phyloP scores from a whole-genome alignment of 352 stramenopile genomes.

The Pythium guiyangense region DNA sequence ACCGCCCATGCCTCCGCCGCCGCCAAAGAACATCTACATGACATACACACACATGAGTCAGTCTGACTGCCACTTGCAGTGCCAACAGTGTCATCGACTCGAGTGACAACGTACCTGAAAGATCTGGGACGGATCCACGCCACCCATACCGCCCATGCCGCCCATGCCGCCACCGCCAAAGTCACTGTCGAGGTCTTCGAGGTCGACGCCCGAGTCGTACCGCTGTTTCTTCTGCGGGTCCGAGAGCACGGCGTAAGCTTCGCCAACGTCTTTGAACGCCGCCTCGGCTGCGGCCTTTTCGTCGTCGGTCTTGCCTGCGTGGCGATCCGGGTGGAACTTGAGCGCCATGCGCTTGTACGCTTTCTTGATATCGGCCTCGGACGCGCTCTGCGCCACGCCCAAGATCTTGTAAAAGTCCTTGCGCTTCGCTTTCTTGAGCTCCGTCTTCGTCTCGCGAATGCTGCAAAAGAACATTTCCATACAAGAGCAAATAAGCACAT shows the following conservation, averaged over 20 bases:
- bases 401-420: conserved; percentile 97
- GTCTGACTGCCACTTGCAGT: too few species aligned
- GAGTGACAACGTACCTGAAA: conserved; percentile 50
- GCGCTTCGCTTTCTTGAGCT: conserved; percentile 93
- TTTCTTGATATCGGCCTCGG: conserved; percentile 97
- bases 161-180: conserved; percentile 75
- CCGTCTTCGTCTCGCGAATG: conserved; percentile 87
- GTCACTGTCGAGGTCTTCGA: conserved; percentile 93
- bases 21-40: conserved; percentile 78
- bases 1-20: conserved; percentile 40
- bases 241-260: conserved; percentile 95
- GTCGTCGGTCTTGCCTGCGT: conserved; percentile 87
- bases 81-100: neutral
- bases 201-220: conserved; percentile 94
- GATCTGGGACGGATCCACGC: conserved; percentile 80
- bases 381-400: conserved; percentile 72
- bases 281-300: conserved; percentile 89
- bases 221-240: conserved; percentile 90
- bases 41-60: neutral
- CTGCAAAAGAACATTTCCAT: conserved; percentile 13
- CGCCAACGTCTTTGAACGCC: conserved; percentile 95
- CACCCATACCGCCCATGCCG: conserved; percentile 65
- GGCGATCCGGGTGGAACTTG: conserved; percentile 95
- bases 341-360: conserved; percentile 94
- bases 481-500: too few species aligned